Conservation (phyloP, 768 basidiomycete genomes). For the Termitomyces sp. region DNA sequence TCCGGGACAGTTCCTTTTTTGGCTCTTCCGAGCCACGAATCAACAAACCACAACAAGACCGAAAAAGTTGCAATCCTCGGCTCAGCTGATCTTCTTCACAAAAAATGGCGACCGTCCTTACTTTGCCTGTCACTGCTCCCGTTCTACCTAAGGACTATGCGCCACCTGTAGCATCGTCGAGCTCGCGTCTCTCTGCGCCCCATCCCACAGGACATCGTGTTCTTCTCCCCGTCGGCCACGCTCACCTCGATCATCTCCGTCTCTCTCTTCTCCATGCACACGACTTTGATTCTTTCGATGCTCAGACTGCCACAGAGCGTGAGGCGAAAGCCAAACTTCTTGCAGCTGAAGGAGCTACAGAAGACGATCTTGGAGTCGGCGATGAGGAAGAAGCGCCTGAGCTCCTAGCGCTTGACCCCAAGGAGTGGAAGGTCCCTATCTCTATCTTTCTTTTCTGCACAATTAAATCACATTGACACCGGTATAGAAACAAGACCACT, state of each 20-base stretch:
- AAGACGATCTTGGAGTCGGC: conserved; percentile 90
- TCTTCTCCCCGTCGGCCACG: conserved; percentile 84
- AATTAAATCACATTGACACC: background rate
- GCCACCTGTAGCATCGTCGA: conserved; percentile 33
- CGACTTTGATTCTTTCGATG: conserved; percentile 84
- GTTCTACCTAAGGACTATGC: conserved; percentile 43
- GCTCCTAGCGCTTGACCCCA: conserved; percentile 79
- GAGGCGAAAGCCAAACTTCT: conserved; percentile 42
- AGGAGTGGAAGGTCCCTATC: conserved; percentile 88
- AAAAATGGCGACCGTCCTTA: conserved; percentile 27
- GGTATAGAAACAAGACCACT: conserved; percentile 93
- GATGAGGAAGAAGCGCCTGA: conserved; percentile 81
- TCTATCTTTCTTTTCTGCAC: background rate
- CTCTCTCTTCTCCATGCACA: conserved; percentile 72
- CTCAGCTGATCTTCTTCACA: background rate
- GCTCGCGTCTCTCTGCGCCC: conserved; percentile 31
- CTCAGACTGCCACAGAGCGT: conserved; percentile 43
- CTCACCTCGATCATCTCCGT: conserved; percentile 81
- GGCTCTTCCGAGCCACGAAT: no score
- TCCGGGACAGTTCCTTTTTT: background rate
- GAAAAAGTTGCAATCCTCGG: background rate
- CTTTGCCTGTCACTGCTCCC: conserved; percentile 29
- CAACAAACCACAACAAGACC: background rate
- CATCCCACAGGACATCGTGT: conserved; percentile 41
- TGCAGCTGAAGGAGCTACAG: conserved; percentile 52